phyloP scores from a whole-genome alignment of 73 alveolate species.

The Paramecium caudatum region DNA sequence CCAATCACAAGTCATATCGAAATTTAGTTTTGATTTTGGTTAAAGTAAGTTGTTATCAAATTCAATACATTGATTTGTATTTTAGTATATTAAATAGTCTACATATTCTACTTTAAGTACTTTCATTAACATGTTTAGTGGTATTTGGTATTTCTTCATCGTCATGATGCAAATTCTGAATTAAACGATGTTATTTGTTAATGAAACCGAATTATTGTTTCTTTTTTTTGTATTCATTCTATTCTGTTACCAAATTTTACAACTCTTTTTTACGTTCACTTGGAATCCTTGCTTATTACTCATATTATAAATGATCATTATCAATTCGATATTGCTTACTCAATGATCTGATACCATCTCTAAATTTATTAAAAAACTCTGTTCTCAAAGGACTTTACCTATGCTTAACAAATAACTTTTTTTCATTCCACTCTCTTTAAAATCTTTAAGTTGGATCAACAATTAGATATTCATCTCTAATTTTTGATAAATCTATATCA shows the following conservation, averaged over 20 bases:
- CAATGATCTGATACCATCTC: neutral
- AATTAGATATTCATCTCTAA: slow-evolving; percentile 15
- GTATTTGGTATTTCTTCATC: neutral
- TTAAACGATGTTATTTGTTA: slow-evolving; percentile 33
- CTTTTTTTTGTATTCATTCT: neutral
- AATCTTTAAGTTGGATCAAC: neutral
- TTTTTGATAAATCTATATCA: slow-evolving; percentile 29
- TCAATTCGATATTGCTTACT: neutral
- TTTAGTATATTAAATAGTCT: neutral
- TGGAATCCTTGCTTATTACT: neutral
- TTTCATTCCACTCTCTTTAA: slow-evolving; percentile 27
- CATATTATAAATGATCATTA: neutral
- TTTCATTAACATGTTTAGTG: slow-evolving; percentile 7
- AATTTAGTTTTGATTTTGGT: neutral
- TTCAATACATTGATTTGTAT: neutral
- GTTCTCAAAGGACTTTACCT: slow-evolving; percentile 64
- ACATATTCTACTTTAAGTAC: slow-evolving; percentile 10
- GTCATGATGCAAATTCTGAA: slow-evolving; percentile 23
- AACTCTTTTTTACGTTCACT: neutral
- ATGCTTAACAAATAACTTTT: neutral
- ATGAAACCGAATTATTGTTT: slow-evolving; percentile 43
- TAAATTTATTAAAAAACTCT: slow-evolving; percentile 8
- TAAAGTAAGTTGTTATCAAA: neutral
- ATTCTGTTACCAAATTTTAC: neutral
- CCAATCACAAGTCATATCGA: slow-evolving; percentile 18